Conservation (phyloP, 1,139 yeast genomes). For the Saccharomyces hybrid region DNA sequence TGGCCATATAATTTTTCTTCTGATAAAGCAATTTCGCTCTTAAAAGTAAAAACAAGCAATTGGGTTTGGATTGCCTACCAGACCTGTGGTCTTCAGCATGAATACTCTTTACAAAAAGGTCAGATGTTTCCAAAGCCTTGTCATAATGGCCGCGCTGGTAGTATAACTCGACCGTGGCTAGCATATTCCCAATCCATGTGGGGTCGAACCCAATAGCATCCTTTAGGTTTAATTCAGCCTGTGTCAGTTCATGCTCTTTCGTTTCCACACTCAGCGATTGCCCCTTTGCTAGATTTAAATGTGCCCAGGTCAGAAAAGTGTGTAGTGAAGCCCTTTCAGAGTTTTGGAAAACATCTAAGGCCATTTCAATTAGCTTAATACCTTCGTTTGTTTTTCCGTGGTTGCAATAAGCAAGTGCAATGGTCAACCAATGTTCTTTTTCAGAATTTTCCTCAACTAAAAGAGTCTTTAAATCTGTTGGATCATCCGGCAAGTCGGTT, state of each 20-base stretch:
- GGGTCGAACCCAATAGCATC: constrained; percentile 36
- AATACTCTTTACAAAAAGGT: constrained; percentile 42
- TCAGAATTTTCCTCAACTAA: constrained; percentile 73
- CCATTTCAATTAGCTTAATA: constrained; percentile 52
- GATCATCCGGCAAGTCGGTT: constrained; percentile 81
- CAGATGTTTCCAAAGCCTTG: constrained; percentile 58
- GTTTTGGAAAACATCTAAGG: constrained; percentile 40
- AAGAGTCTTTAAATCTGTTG: constrained; percentile 69
- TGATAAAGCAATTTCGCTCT: constrained; percentile 75
- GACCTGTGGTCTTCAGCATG: constrained; percentile 28
- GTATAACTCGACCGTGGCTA: constrained; percentile 52
- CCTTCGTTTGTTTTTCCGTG: constrained; percentile 56
- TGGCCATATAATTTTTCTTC: constrained; percentile 63
- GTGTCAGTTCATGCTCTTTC: constrained; percentile 26
- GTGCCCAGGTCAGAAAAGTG: constrained; percentile 67
- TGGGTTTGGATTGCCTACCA: constrained; percentile 34
- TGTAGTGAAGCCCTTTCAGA: constrained; percentile 49
- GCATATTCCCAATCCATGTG: constrained; percentile 41
- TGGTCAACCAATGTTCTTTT: constrained; percentile 72
- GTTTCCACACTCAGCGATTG: constrained; percentile 29
- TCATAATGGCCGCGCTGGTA: constrained; percentile 47
- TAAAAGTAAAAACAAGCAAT: constrained; percentile 72
- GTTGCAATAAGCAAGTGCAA: constrained; percentile 73
- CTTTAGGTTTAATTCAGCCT: constrained; percentile 33
- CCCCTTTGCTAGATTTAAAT: constrained; percentile 43